Evolutionary conservation across 108 stramenopile genomes (phyloP).

Genomic region (Nitzschia sp.): DNA sequence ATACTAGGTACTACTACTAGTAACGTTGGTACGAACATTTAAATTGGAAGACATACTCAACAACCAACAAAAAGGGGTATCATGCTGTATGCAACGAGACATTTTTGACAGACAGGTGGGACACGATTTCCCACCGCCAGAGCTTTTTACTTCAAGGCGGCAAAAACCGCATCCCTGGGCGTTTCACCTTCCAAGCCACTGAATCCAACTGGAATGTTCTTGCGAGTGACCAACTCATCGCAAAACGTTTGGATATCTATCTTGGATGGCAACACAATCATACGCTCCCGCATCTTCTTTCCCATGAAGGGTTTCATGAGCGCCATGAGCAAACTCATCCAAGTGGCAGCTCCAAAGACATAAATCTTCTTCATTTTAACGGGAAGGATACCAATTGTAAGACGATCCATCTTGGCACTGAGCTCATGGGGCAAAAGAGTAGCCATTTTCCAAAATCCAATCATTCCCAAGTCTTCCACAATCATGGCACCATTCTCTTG

Average conservation of each 20-base stretch:
- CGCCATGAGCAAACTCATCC: slow-evolving; percentile 23
- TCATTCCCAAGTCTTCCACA: slow-evolving; percentile 45
- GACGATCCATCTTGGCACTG: slow-evolving; percentile 53
- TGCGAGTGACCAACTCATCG: slow-evolving; percentile 4
- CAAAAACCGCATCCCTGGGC: background rate
- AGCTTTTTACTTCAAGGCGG: slow-evolving; percentile 2
- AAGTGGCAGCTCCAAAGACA: slow-evolving; percentile 15
- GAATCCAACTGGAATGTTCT: slow-evolving; percentile 15
- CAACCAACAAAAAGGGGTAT: too few relatives aligned
- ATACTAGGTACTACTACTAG: too few relatives aligned
- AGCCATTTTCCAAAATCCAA: slow-evolving; percentile 51
- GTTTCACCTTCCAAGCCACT: slow-evolving; percentile 4
- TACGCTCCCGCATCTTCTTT: slow-evolving; percentile 36
- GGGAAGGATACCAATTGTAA: slow-evolving; percentile 62
- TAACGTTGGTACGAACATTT: too few relatives aligned
- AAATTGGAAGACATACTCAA: too few relatives aligned
- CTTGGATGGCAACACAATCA: slow-evolving; percentile 13
- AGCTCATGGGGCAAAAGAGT: slow-evolving; percentile 61
- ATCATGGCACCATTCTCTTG: slow-evolving; percentile 56
- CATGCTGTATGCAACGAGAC: too few relatives aligned
- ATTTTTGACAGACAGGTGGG: too few relatives aligned
- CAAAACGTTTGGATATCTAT: slow-evolving; percentile 7
- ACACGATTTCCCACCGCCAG: too few relatives aligned
- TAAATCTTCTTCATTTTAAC: slow-evolving; percentile 46
- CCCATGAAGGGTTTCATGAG: slow-evolving; percentile 34